Conservation (phyloP, 148 eudicot genomes). For the Rhododendron kiyosumense region DNA sequence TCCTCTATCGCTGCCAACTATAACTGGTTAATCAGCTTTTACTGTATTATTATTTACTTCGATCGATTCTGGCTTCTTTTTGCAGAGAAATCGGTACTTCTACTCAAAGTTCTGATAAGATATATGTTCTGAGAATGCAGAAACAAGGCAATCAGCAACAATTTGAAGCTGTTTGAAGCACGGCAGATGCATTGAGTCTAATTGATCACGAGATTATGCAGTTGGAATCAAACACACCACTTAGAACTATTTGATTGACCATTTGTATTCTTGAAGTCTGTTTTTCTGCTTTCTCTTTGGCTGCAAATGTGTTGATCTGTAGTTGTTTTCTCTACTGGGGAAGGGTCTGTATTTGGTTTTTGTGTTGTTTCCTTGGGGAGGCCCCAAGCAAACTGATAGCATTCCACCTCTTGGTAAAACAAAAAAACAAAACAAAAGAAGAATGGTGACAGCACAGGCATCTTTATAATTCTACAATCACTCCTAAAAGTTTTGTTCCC, state of each 20-base stretch:
- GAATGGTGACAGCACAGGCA: no score
- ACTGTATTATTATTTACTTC: background rate
- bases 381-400: no score
- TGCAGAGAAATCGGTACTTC: background rate
- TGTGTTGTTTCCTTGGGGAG: no score
- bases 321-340: no score
- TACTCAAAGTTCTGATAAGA: background rate
- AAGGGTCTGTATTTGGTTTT: no score
- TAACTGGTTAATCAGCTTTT: no score
- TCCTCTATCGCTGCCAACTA: background rate
- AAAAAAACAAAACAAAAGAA: no score
- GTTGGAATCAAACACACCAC: background rate
- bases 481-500: no score
- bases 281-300: no score
- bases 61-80: background rate
- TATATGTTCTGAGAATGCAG: background rate
- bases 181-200: background rate
- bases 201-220: background rate
- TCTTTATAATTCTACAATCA: no score
- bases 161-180: background rate
- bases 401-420: no score
- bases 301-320: no score
- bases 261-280: background rate
- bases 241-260: background rate
- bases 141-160: background rate